A percentile compares a stretch with the other conserved stretches of the same genome.
These are phyloP conservation scores for Mortierella hygrophila DNA, from an alignment of 192 early-diverging fungal genomes.

Conservation along the genomic window DNA sequence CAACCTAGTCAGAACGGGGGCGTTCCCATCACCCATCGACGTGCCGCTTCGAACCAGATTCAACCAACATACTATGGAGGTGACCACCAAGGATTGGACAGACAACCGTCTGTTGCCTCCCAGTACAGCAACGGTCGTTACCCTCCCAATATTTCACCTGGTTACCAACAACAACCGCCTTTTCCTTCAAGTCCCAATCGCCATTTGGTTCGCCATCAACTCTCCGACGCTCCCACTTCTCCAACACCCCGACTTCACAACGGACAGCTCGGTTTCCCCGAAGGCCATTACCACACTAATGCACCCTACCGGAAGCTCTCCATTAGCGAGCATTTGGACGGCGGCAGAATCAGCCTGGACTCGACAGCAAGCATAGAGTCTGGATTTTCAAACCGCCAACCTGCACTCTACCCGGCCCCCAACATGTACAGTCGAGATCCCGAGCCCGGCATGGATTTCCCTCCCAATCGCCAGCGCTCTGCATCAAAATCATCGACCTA, in stretches of 20 bases:
- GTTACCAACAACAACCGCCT: constrained; percentile 15
- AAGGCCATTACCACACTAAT: constrained; percentile 31
- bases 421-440: constrained; percentile 39
- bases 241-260: constrained; percentile 20
- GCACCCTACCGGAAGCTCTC: constrained; percentile 35
- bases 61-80: constrained; percentile 42
- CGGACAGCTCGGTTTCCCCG: constrained; percentile 10
- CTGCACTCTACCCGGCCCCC: constrained; percentile 33
- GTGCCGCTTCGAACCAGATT: constrained; percentile 39
- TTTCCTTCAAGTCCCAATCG: constrained; percentile 32
- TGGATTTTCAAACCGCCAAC: constrained; percentile 37
- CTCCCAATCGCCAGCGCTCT: constrained; percentile 44
- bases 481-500: constrained; percentile 52
- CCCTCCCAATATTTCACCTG: constrained; percentile 5
- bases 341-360: constrained; percentile 45
- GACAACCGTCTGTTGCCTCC: constrained; percentile 32
- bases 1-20: constrained; percentile 16
- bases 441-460: constrained; percentile 36
- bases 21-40: constrained; percentile 26
- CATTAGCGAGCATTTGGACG: constrained; percentile 36
- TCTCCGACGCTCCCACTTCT: constrained; percentile 12
- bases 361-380: constrained; percentile 46
- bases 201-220: constrained; percentile 37
- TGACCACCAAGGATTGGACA: constrained; percentile 31
- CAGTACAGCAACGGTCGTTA: constrained; percentile 35